Base-by-base conservation (phyloP, 139 green algal genomes). In the Picochlorum sp. region DNA sequence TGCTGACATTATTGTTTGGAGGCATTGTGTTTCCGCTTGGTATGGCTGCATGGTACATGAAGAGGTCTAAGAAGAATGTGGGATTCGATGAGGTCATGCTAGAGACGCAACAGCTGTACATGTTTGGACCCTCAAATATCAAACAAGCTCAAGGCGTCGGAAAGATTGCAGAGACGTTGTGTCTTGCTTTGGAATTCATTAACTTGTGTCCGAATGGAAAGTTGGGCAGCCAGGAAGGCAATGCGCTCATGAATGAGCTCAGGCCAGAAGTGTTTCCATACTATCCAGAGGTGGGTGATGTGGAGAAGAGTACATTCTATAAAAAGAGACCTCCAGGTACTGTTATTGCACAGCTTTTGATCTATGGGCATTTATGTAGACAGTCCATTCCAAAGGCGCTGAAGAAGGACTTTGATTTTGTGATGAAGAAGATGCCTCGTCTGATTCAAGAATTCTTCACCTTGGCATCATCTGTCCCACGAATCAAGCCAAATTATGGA, bases 151-250 rank as follows among this genome's bases (percentile, higher is more conserved):
- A 95, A 83, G 77, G 77, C 0, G 69, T 96, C 57, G 74, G 75
- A 4, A 80, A 80, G 37, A 85, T 96, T 24, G 82, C 77, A 16
- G 89, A 96, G 52, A 96, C 88, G 4, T 78, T 96, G 30, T 76
- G 91, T 26, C 81, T 74, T 24, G 87, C 89, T n/a, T 82, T 87
- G 69, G 89, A 96, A 78, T 95, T 95, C 73, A 88, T 95, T 54
- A 72, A 47, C 6, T 24, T 89, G 32, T 74, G 5, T 6, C 63
- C 63, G 45, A 21, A 44, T 20, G 18, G 11, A 15, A 45, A 54
- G 18, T 32, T 69, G 68, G 8, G 72, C 63, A 20, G 44, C 52
- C 6, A 62, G 9, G 37, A 88, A 56, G 69, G 50, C 20, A 16
- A 58, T 2, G 66, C 73, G 54, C 52, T 93, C 46, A 21, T 54